These are phyloP conservation scores for Cucumis cinereus DNA, from an alignment of 306 rosid species.

Conservation along the genomic window DNA sequence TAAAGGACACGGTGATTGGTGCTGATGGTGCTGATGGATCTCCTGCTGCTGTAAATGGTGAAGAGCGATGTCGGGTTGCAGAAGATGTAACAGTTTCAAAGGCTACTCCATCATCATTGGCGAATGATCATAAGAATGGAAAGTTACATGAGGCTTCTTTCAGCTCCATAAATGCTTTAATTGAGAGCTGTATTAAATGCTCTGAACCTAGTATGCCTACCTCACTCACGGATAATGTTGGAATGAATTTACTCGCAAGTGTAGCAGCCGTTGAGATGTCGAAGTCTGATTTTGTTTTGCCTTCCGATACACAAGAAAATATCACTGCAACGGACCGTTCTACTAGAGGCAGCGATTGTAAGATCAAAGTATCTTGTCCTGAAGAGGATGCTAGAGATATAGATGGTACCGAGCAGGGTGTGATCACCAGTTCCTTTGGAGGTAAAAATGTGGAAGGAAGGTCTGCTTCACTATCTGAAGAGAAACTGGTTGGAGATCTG, in stretches of 20 bases:
- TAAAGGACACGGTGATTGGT: constrained; percentile 24
- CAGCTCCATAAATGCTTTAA: constrained; percentile 64
- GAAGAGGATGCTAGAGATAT: constrained; percentile 20
- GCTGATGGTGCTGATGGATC: constrained; percentile 46
- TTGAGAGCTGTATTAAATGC: constrained; percentile 70
- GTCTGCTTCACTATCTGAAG: constrained; percentile 20
- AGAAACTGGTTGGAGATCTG: constrained; percentile 15
- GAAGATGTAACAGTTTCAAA: constrained; percentile 34
- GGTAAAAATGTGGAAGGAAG: constrained; percentile 19
- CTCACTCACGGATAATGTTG: constrained; percentile 53
- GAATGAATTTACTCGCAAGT: constrained; percentile 78
- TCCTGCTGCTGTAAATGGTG: constrained; percentile 23
- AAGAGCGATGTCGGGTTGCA: constrained; percentile 28
- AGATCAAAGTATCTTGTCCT: constrained; percentile 30
- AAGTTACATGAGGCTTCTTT: constrained; percentile 51
- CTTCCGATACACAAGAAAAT: constrained; percentile 35
- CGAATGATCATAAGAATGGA: constrained; percentile 37
- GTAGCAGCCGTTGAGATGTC: constrained; percentile 82
- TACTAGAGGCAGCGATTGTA: constrained; percentile 25
- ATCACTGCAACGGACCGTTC: constrained; percentile 30
- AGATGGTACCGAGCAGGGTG: constrained; percentile 19
- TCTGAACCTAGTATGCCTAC: constrained; percentile 48
- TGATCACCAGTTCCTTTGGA: constrained; percentile 9
- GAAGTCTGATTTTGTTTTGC: constrained; percentile 49
- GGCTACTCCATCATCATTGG: constrained; percentile 31